Evolutionary conservation across 2,329 filamentous ascomycete genomes (phyloP), one percentile per base, ranked within the genome.

Genomic region (Nigrospora osmanthi): DNA sequence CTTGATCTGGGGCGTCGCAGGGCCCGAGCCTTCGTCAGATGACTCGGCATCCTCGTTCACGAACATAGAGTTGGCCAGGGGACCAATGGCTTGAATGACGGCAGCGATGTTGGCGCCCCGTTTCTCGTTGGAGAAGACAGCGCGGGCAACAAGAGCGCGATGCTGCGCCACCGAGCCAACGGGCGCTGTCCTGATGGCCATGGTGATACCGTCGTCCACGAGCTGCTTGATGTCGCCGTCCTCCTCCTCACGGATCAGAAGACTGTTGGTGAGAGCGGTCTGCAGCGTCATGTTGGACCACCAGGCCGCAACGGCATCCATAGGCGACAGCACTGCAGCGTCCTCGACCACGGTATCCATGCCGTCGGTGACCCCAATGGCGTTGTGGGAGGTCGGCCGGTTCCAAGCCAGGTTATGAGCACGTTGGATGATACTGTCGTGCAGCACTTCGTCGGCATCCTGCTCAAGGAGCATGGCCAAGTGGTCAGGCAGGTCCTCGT

Each of bases 401-500:
- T 95, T 93, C 79, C 89, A 95, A 3, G 89, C 88, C 14, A 96
- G 73, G 60, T 95, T 95, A 61, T 91, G 87, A 2, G 89, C 89
- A 44, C 89, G 81, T 63, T 95, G 88, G 35, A 91, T 78, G 49
- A 95, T 84, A 38, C 76, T 75, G 43, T 86, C 77, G 50, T 82
- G 83, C 52, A 97, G 75, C 10, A 96, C 87, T 17, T 89, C 81
- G 43, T 94, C 87, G 52, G 85, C 89, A 28, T 91, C 84, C 49
- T 85, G 79, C 51, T 89, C 80, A 4, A 96, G 75, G 2, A 97
- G 74, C 9, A 79, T 71, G 3, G 81, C 80, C 7, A 96, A 74
- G 60, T 96, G 85, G 12, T 83, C 80, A 0, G 90, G 87, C 3
- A 96, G 73, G 14, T 76, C 71, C 40, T 89, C 85, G 2, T 82